These are phyloP conservation scores for Sisymbrium altissimum DNA, from an alignment of 345 rosid genomes.

Conservation along the genomic window DNA sequence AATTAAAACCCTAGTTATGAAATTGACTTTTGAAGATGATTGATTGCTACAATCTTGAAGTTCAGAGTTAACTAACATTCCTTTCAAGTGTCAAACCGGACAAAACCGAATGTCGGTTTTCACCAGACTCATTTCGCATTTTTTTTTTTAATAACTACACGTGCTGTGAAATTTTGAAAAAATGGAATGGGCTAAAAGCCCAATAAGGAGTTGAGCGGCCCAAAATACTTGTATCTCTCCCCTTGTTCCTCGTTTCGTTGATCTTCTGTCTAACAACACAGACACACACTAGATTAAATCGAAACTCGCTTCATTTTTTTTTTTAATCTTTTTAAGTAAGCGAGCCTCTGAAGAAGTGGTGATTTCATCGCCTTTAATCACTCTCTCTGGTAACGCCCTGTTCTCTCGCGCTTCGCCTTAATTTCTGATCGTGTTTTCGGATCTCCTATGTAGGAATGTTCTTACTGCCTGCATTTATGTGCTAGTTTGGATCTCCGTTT, in stretches of 20 bases:
- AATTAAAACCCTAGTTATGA: slow-evolving; percentile 35
- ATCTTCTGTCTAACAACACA: neutral
- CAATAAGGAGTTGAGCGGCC: slow-evolving; percentile 15
- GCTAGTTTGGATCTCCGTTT: slow-evolving; percentile 16
- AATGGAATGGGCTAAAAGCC: slow-evolving; percentile 9
- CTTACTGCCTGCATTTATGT: slow-evolving; percentile 3
- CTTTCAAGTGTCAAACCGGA: slow-evolving; percentile 20
- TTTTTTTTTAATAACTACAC: neutral
- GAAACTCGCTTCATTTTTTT: neutral
- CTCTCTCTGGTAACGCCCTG: slow-evolving; percentile 17
- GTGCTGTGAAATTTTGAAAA: too few relatives aligned
- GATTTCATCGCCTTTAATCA: slow-evolving; percentile 25
- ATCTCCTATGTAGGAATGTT: neutral
- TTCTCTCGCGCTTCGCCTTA: neutral
- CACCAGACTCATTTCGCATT: neutral
- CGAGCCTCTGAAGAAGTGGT: slow-evolving; percentile 17
- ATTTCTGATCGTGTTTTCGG: neutral
- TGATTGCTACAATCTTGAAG: slow-evolving; percentile 10
- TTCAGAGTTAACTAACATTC: neutral
- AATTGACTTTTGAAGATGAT: slow-evolving; percentile 33
- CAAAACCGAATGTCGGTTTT: slow-evolving; percentile 10
- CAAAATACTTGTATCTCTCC: neutral
- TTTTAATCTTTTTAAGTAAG: neutral
- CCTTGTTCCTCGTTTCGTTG: neutral
- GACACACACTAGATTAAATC: neutral